Evolutionary conservation across 2,329 filamentous ascomycete genomes (phyloP), one percentile per base, ranked within the genome.

Genomic region (Hypoxylon sp.): DNA sequence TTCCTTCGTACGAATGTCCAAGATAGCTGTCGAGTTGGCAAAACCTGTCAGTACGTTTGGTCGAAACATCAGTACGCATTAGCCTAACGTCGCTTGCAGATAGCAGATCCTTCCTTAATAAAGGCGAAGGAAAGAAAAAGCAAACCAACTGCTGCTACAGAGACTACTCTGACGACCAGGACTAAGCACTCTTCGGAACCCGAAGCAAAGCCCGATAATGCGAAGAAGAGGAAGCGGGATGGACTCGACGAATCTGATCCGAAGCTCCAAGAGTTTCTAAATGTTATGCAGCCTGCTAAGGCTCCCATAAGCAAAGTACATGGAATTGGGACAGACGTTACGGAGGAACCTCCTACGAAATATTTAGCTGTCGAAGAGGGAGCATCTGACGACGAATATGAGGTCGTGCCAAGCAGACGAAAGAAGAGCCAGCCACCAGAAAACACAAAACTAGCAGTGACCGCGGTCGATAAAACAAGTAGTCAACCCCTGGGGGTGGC

Each of bases 1-100:
- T 79, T 91, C 94, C 70, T 99, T 94, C 81, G 93, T 99, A 75
- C 93, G 94, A 75, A 96, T 98, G 92, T 97, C 94, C 64, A 97
- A 91, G 83, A 94, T 99, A 75, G 87, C 87, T 31, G 96, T 98
- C 69, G 94, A 98, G 82, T 83, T 96, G 76, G 96, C 96, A 62
- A 91, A 88, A 79, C 91, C 96, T 67, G 92, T 97, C 79, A 77
- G 85, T 78, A 52, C 5, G 32, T 19, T 37, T 29, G 2, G 24
- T 42, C 11, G 15, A 19, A 24, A 19, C n/a, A 44, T 27, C 31
- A 39, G 13, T 42, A 27, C 10, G 17, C 21, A 51, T 54, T 42
- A 6, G 11, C n/a, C 44, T 63, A 62, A 42, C 54, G 37, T 53
- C 46, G 37, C 50, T 42, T 24, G 6, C 52, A 80, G 76, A 80